Percentiles rank a stretch among this genome's conserved stretches.
Conservation (phyloP, 2,329 filamentous ascomycete genomes). For the Alternaria conjuncta region DNA sequence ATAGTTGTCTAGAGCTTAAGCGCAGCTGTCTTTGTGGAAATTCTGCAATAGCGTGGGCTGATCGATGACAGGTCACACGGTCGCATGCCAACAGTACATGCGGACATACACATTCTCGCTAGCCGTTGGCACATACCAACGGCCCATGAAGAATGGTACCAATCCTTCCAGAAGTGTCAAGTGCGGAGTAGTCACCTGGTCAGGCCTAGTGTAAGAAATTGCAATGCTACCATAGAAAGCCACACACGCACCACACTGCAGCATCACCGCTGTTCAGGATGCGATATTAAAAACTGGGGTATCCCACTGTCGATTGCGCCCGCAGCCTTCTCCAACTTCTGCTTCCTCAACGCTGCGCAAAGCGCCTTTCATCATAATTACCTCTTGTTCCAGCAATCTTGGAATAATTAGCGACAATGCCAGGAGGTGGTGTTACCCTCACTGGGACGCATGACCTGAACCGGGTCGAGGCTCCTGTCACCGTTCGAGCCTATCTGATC, state of each 20-base stretch:
- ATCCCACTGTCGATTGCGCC: slow-evolving; percentile 21
- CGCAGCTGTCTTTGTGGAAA: slow-evolving; percentile 1
- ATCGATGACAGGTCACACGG: slow-evolving; percentile 14
- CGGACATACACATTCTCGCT: slow-evolving; percentile 9
- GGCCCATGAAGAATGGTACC: slow-evolving; percentile 20
- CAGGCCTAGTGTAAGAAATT: slow-evolving; percentile 29
- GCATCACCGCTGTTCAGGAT: slow-evolving; percentile 37
- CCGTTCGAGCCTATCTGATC: slow-evolving; percentile 55
- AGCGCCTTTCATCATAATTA: slow-evolving; percentile 19
- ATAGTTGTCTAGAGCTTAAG: slow-evolving; percentile 7
- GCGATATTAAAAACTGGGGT: slow-evolving; percentile 41
- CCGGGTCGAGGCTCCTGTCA: slow-evolving; percentile 62
- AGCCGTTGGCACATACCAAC: slow-evolving; percentile 13
- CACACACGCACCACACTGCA: slow-evolving; percentile 36
- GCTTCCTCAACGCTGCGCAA: slow-evolving; percentile 24
- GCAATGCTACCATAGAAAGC: slow-evolving; percentile 47
- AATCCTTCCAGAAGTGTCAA: slow-evolving; percentile 44
- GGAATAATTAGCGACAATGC: slow-evolving; percentile 37
- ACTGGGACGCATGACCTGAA: slow-evolving; percentile 57
- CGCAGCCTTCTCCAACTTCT: slow-evolving; percentile 33
- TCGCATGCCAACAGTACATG: slow-evolving; percentile 17
- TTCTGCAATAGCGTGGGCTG: neutral
- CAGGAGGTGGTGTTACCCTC: slow-evolving; percentile 45
- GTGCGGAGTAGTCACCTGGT: slow-evolving; percentile 38
- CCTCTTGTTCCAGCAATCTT: slow-evolving; percentile 9